These are phyloP conservation scores for Ambrosia trifida DNA, from an alignment of 129 eudicot genomes.

Conservation along the genomic window DNA sequence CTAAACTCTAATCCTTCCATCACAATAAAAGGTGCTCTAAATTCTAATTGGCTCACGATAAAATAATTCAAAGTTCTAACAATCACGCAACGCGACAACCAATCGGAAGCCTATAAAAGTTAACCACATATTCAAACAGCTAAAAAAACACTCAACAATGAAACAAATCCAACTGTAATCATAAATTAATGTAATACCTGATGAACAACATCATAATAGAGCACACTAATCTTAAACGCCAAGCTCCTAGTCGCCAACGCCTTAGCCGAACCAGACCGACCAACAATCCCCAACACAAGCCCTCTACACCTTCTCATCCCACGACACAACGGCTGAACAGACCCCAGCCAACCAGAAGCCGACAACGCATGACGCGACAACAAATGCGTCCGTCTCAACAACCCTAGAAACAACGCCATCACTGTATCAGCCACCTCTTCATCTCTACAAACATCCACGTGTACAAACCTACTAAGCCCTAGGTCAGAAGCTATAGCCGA, in stretches of 20 bases:
- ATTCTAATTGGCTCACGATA: too few species aligned
- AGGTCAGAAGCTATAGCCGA: slow-evolving; percentile 90
- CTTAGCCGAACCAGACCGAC: slow-evolving; percentile 85
- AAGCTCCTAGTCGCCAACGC: slow-evolving; percentile 82
- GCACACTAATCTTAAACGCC: slow-evolving; percentile 89
- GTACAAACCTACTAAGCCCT: slow-evolving; percentile 69
- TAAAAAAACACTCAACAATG: too few species aligned
- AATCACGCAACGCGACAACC: too few species aligned
- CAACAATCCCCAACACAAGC: slow-evolving; percentile 80
- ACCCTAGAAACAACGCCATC: slow-evolving; percentile 87
- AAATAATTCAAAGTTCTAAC: too few species aligned
- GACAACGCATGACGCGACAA: slow-evolving; percentile 76
- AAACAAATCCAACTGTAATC: too few species aligned
- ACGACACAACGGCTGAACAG: slow-evolving; percentile 87
- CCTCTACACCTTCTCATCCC: slow-evolving; percentile 93
- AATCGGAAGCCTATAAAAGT: too few species aligned
- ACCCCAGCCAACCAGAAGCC: slow-evolving; percentile 98
- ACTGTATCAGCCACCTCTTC: slow-evolving; percentile 98
- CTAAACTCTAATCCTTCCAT: too few species aligned
- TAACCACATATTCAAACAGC: too few species aligned
- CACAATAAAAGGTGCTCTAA: too few species aligned
- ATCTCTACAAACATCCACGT: slow-evolving; percentile 86
- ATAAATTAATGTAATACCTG: slow-evolving; percentile 43
- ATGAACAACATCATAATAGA: slow-evolving; percentile 72
- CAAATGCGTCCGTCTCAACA: slow-evolving; percentile 74